Evolutionary conservation across 106 monocot species (phyloP).

Genomic region (Platanthera guangdongensis): DNA sequence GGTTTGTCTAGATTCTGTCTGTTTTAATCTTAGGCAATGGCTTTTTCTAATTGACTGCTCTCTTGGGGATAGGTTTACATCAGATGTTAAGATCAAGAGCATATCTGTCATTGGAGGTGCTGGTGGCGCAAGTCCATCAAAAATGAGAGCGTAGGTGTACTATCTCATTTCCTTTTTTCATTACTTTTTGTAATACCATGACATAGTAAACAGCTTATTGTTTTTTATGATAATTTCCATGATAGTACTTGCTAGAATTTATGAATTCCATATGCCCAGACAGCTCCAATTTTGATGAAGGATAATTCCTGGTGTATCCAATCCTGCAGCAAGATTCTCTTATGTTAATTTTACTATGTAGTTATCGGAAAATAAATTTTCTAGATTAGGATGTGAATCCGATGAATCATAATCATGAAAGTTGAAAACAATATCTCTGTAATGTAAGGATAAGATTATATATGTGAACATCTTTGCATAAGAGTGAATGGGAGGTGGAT

Average conservation of each 20-base stretch:
- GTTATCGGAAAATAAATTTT: no score
- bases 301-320: neutral
- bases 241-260: neutral
- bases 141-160: conserved; percentile 81
- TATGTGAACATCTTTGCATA: no score
- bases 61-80: conserved; percentile 55
- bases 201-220: neutral
- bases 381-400: no score
- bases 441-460: no score
- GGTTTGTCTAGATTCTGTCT: neutral
- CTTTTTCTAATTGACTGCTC: neutral
- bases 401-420: no score
- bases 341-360: no score
- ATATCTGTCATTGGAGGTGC: conserved; percentile 95
- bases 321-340: neutral
- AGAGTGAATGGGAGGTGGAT: no score
- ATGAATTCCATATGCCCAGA: neutral
- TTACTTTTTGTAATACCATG: neutral
- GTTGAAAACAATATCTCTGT: no score
- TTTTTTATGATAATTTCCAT: neutral
- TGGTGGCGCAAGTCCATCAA: conserved; percentile 88
- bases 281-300: neutral
- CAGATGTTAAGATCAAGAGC: conserved; percentile 98
- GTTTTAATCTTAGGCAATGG: neutral
- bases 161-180: neutral